Conservation (phyloP, 2,329 filamentous ascomycete genomes). For the Chaetothyriales sp. region DNA sequence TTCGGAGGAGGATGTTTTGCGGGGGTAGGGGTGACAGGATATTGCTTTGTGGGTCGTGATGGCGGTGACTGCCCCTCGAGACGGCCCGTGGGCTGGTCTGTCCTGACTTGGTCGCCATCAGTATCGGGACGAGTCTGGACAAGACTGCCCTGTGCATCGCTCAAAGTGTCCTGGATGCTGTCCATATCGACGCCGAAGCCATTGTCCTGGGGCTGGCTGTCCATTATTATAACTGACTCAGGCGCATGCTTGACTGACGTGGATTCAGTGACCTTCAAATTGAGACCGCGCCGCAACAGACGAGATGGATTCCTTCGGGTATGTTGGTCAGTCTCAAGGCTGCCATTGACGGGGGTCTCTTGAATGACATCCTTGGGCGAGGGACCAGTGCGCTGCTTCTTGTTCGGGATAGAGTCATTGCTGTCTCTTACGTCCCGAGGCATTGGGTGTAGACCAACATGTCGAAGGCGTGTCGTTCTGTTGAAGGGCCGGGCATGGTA, state of each 20-base stretch:
- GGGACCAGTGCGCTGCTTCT: constrained; percentile 6
- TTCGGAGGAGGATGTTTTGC: neutral
- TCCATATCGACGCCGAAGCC: neutral
- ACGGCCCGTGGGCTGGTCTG: too few species aligned
- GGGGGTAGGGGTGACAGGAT: neutral
- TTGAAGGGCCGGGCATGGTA: neutral
- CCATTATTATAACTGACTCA: neutral
- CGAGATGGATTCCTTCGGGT: neutral
- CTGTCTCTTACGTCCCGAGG: constrained; percentile 1
- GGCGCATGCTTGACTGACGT: neutral
- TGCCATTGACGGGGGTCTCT: constrained; percentile 1
- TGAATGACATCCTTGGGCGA: neutral
- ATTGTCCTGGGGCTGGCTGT: neutral
- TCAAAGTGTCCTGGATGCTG: neutral
- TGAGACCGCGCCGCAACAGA: neutral
- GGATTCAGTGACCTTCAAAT: neutral
- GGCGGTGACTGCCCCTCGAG: neutral
- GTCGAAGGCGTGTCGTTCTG: neutral
- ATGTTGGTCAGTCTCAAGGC: neutral
- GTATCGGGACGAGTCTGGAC: neutral
- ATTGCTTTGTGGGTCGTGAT: neutral
- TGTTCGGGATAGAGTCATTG: constrained; percentile 5
- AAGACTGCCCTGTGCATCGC: neutral
- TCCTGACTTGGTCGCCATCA: neutral
- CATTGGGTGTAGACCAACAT: neutral